Conservation (phyloP, 257 asterid genomes). For the Avicennia marina region DNA sequence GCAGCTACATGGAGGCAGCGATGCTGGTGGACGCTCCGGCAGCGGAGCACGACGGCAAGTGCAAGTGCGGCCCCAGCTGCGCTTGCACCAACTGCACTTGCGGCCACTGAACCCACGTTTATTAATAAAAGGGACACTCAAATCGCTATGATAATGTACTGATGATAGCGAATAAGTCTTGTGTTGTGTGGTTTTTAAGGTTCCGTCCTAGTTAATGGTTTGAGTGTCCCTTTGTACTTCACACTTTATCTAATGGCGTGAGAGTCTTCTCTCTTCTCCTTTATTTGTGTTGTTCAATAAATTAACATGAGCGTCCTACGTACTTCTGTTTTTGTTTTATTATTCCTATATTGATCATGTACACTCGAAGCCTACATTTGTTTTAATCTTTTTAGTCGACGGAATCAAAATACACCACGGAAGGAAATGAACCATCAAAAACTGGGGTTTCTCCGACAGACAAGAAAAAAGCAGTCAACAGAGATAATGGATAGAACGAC, state of each 20-base stretch:
- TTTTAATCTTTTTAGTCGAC: too few species aligned
- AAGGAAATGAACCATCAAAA: not conserved
- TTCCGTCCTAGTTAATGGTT: not conserved
- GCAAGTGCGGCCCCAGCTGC: constrained; percentile 75
- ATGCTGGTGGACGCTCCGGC: constrained; percentile 31
- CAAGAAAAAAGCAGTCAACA: too few species aligned
- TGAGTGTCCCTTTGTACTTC: constrained; percentile 20
- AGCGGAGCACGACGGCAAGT: constrained; percentile 46
- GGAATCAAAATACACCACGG: too few species aligned
- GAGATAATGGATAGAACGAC: too few species aligned
- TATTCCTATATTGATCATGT: too few species aligned
- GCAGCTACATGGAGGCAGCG: constrained; percentile 42
- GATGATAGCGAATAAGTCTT: constrained; percentile 15
- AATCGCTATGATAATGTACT: not conserved
- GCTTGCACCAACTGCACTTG: constrained; percentile 59
- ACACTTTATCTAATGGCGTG: not conserved
- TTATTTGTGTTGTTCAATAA: constrained; percentile 1
- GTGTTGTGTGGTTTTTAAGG: constrained; percentile 1
- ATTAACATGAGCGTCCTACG: not conserved
- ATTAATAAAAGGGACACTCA: constrained; percentile 17
- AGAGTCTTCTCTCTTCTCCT: too few species aligned
- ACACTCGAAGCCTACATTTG: too few species aligned
- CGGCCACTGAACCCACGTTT: constrained; percentile 22
- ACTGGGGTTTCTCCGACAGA: too few species aligned
- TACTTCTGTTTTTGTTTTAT: too few species aligned